Evolutionary conservation across 2,329 filamentous ascomycete genomes (phyloP), one percentile per base, ranked within the genome.

Genomic region (Sphaceloma murrayae): DNA sequence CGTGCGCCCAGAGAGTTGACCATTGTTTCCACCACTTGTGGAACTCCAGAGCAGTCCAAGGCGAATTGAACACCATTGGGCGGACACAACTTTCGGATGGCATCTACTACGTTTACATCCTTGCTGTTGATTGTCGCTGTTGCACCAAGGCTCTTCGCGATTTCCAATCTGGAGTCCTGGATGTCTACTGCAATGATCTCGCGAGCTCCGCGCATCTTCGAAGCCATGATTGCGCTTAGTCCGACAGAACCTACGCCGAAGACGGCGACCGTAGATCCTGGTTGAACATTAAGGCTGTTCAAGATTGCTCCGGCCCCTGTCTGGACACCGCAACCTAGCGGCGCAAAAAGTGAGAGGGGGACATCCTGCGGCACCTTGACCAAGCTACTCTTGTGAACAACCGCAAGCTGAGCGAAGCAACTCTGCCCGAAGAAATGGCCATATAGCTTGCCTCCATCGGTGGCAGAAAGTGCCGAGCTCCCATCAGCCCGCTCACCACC

Each of bases 121-220:
- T n/a, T n/a, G n/a, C n/a, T n/a, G 17, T 30, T 26, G 14, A 43
- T 18, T 5, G 26, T 21, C 10, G 8, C 6, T 46, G 67, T 70
- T 2, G 70, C 70, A 17, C 70, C 70, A 9, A 70, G 57, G 29
- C 60, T 57, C 14, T 53, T 61, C 0, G 69, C 69, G 16, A 72
- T 49, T 17, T 62, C 58, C 9, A 73, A 56, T 14, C 67, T 59
- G 3, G 53, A 52, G 5, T 62, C 54, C 9, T 69, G 58, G 7
- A 70, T 55, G 48, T 73, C 70, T 5, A 71, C 60, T 4, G 63
- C 69, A 7, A 73, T 64, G 40, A 73, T 62, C 34, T 50, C 53
- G 29, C 52, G 51, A 2, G 55, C 56, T 5, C 52, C 53, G 1
- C 54, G 30, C 26, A 56, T 43, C 17, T 58, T 60, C 1, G 63